Evolutionary conservation across 805 yeast species (phyloP).

Genomic region (Ogataea pilisensis): DNA sequence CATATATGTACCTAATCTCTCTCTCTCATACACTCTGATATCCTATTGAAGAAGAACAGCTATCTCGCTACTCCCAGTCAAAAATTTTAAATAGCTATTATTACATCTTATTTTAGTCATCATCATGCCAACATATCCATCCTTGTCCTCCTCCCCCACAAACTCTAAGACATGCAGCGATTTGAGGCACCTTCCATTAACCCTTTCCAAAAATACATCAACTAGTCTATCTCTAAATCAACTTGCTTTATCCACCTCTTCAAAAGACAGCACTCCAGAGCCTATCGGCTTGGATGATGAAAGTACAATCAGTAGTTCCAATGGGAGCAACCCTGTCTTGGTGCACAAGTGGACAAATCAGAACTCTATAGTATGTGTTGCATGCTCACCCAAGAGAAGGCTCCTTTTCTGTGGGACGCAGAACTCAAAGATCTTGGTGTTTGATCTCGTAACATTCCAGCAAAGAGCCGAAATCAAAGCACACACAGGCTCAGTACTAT

Average conservation of each 20-base stretch:
- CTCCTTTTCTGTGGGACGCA: slow-evolving; percentile 87
- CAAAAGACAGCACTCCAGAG: slow-evolving; percentile 12
- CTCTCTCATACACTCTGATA: no score
- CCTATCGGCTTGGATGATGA: not conserved
- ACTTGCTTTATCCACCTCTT: not conserved
- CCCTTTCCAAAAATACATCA: slow-evolving; percentile 5
- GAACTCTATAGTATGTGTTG: slow-evolving; percentile 69
- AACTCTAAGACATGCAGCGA: slow-evolving; percentile 2
- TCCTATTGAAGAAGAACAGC: no score
- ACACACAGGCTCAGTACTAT: slow-evolving; percentile 72
- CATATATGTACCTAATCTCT: no score
- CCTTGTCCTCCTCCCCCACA: slow-evolving; percentile 7
- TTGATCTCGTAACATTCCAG: slow-evolving; percentile 63
- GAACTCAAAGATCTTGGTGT: slow-evolving; percentile 70
- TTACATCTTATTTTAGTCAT: no score
- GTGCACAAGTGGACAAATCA: slow-evolving; percentile 72
- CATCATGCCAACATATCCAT: slow-evolving; percentile 4
- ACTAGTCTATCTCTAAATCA: slow-evolving; percentile 4
- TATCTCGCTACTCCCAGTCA: no score
- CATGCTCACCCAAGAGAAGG: slow-evolving; percentile 53
- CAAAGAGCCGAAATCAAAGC: slow-evolving; percentile 49
- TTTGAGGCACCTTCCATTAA: slow-evolving; percentile 15
- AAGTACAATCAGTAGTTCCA: not conserved
- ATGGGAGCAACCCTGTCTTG: slow-evolving; percentile 7
- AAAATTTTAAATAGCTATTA: no score